Conservation (phyloP, 352 stramenopile genomes). For the Thalassiosira mediterranea region DNA sequence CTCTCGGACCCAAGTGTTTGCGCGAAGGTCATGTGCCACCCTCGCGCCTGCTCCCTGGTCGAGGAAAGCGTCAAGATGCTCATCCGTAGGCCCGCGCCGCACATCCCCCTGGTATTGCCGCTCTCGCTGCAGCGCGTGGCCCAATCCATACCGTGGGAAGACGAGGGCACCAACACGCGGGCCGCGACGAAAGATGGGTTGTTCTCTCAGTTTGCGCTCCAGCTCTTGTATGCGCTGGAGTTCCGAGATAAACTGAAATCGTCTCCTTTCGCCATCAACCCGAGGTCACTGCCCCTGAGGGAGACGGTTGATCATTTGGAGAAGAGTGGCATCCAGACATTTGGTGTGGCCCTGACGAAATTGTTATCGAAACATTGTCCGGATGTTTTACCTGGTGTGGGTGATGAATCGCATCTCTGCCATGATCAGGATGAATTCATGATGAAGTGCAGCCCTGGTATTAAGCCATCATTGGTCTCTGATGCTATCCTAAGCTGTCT, state of each 20-base stretch:
- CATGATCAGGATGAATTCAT: neutral
- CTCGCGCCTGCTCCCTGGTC: constrained; percentile 15
- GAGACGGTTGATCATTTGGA: constrained; percentile 38
- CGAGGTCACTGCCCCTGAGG: constrained; percentile 53
- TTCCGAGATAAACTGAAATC: constrained; percentile 43
- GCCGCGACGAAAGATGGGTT: neutral
- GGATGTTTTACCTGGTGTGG: too few species aligned
- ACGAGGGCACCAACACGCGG: too few species aligned
- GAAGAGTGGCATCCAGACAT: too few species aligned
- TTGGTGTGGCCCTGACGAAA: neutral
- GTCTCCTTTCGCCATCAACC: constrained; percentile 64
- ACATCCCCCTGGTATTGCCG: constrained; percentile 50
- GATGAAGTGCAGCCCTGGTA: constrained; percentile 15
- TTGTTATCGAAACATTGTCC: constrained; percentile 28
- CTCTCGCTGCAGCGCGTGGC: constrained; percentile 38
- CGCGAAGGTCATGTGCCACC: constrained; percentile 9
- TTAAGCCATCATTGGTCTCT: too few species aligned
- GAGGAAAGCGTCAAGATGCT: constrained; percentile 30
- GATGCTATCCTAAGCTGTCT: constrained; percentile 41
- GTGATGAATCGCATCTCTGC: too few species aligned
- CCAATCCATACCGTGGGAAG: constrained; percentile 23
- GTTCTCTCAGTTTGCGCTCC: constrained; percentile 44
- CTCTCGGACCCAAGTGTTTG: constrained; percentile 27
- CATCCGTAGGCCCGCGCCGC: constrained; percentile 13
- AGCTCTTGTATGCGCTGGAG: constrained; percentile 62